These are phyloP conservation scores for Parietaria judaica DNA, from an alignment of 306 rosid genomes.

Conservation along the genomic window DNA sequence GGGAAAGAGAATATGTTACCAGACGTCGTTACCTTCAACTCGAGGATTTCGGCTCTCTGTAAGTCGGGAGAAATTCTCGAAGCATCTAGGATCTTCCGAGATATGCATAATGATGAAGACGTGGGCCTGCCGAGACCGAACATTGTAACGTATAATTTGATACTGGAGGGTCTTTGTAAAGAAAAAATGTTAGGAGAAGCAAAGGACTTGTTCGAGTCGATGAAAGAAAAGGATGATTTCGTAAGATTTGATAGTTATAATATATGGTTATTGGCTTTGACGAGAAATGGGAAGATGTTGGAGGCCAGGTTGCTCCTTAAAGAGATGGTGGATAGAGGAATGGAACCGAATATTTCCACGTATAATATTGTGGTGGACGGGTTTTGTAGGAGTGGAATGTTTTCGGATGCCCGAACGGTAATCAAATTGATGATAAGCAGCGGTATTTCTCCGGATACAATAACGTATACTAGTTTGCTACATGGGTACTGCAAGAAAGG, in stretches of 20 bases:
- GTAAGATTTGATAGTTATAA: conserved; percentile 56
- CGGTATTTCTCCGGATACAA: conserved; percentile 54
- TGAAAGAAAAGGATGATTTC: conserved; percentile 37
- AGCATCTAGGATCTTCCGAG: conserved; percentile 85
- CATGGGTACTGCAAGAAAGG: conserved; percentile 75
- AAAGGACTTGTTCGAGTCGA: conserved; percentile 47
- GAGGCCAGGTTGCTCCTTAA: conserved; percentile 59
- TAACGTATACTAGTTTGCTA: conserved; percentile 63
- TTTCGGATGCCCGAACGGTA: conserved; percentile 61
- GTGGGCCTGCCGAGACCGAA: conserved; percentile 81
- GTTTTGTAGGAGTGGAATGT: conserved; percentile 59
- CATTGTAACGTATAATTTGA: conserved; percentile 53
- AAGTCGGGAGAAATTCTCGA: conserved; percentile 58
- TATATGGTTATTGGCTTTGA: conserved; percentile 66
- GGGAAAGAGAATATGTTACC: conserved; percentile 48
- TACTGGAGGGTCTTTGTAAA: conserved; percentile 74
- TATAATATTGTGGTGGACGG: conserved; percentile 75
- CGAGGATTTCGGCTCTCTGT: conserved; percentile 87
- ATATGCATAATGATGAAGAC: conserved; percentile 69
- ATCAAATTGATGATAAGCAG: conserved; percentile 47
- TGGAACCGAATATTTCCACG: conserved; percentile 53
- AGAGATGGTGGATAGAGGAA: conserved; percentile 56
- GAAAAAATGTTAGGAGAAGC: conserved; percentile 75
- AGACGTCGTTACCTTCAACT: conserved; percentile 75
- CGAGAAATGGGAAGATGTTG: conserved; percentile 44